Conservation (phyloP, 2,329 filamentous ascomycete species). For the Penicillium sclerotigenum region DNA sequence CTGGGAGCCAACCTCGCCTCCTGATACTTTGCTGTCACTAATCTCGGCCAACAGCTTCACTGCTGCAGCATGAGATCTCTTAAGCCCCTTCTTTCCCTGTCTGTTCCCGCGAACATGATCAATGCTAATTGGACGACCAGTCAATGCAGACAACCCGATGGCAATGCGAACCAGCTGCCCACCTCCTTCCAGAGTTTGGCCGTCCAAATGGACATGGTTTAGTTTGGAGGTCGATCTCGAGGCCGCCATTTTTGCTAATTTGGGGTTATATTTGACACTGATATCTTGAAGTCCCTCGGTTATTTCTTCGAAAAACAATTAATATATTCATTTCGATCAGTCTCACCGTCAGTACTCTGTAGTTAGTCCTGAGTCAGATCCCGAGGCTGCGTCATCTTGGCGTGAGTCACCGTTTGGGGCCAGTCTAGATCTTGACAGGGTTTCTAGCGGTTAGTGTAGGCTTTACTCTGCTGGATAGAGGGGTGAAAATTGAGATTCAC, state of each 20-base stretch:
- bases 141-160: conserved; percentile 54
- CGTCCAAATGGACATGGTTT: conserved; percentile 46
- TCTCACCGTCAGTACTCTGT: no score
- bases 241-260: not conserved
- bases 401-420: not conserved
- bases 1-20: conserved; percentile 36
- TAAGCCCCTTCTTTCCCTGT: conserved; percentile 52
- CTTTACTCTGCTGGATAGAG: not conserved
- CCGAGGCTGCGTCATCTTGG: not conserved
- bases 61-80: conserved; percentile 56
- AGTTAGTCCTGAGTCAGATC: not conserved
- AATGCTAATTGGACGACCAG: conserved; percentile 49
- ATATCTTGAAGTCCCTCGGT: not conserved
- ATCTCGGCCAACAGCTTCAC: conserved; percentile 53
- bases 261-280: not conserved
- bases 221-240: not conserved
- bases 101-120: conserved; percentile 53
- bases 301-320: not conserved
- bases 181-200: conserved; percentile 59
- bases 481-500: not conserved
- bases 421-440: not conserved
- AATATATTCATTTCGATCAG: not conserved
- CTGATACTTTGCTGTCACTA: conserved; percentile 43
- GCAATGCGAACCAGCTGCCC: conserved; percentile 60
- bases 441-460: not conserved